Base-by-base conservation (phyloP, 2,329 filamentous ascomycete genomes). In the Lomentospora prolificans region DNA sequence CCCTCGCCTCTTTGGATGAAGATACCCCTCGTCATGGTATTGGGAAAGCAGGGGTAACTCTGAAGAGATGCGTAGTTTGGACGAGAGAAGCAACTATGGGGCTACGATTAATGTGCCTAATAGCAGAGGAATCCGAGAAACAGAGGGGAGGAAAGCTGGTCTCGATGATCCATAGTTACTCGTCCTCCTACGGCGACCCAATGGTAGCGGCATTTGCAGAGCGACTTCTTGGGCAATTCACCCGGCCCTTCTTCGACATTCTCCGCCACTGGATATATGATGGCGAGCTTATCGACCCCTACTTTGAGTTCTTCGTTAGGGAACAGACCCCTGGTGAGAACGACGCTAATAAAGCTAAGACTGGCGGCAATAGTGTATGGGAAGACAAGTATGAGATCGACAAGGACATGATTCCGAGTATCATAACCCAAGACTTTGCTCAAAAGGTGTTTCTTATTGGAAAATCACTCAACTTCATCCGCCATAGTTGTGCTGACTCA, bases 231-330 rank as follows among this genome's bases (percentile, higher is more conserved):
- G 79, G 80, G 4, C 89, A 92, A 64, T 88, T 99, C 55, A 96
- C 94, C 1, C 80, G 88, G 14, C 95, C 95, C 0, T 99, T 99
- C 67, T 99, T 99, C 68, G 89, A 95, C 64, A 96, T 99, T 75
- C 76, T 99, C 55, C 84, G 90, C 55, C 87, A 90, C 63, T 99
- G 94, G 94, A 96, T 99, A 53, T 99, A 99, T 66, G 92, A 99
- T 64, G 94, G 94, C 58, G 95, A 99, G 73, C 79, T 99, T 12
- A 90, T 89, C n/a, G 94, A 99, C 69, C 94, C 95, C 0, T 96
- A 91, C 64, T 79, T 84, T 56, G 94, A 99, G 65, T 99, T 99
- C 70, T 97, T 99, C 64, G 91, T 99, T 19, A 84, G 84, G 19
- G 90, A 96, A 67, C 89, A 92, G 62, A 81, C 85, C 54, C 58